These are phyloP conservation scores for Dactylellina drechsleri DNA, from an alignment of 2,329 filamentous ascomycete genomes.

Conservation along the genomic window DNA sequence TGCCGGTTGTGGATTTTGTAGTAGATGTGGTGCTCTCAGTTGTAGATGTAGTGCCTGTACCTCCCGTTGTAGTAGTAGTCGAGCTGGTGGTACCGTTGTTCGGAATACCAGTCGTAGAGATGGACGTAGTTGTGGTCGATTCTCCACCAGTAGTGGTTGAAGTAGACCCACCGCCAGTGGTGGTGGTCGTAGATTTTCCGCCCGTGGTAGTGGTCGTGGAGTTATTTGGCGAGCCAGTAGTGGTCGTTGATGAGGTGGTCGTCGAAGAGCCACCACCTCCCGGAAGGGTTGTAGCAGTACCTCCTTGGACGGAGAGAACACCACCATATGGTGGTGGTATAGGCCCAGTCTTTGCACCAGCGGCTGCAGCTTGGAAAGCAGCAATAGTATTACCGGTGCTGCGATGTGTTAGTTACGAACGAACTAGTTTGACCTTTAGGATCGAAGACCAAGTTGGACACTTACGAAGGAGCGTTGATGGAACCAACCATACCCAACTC, in stretches of 20 bases:
- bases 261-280: no score
- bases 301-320: no score
- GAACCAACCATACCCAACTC: no score
- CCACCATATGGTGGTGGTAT: no score
- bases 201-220: neutral
- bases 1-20: neutral
- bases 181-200: constrained; percentile 2
- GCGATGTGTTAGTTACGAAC: no score
- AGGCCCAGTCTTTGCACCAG: no score
- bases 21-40: neutral
- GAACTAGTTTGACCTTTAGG: no score
- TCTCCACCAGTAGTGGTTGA: neutral
- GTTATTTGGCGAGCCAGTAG: neutral
- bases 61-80: neutral
- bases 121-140: neutral
- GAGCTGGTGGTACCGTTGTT: neutral
- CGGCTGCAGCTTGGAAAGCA: no score
- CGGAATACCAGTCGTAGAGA: neutral
- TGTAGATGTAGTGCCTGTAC: neutral
- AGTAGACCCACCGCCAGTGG: neutral
- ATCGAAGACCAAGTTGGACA: no score
- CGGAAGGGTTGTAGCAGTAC: no score
- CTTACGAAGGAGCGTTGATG: no score
- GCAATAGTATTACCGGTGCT: no score
- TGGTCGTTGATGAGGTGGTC: neutral